These are phyloP conservation scores for Colletotrichum eleusines DNA, from an alignment of 2,329 filamentous ascomycete species.

Conservation along the genomic window DNA sequence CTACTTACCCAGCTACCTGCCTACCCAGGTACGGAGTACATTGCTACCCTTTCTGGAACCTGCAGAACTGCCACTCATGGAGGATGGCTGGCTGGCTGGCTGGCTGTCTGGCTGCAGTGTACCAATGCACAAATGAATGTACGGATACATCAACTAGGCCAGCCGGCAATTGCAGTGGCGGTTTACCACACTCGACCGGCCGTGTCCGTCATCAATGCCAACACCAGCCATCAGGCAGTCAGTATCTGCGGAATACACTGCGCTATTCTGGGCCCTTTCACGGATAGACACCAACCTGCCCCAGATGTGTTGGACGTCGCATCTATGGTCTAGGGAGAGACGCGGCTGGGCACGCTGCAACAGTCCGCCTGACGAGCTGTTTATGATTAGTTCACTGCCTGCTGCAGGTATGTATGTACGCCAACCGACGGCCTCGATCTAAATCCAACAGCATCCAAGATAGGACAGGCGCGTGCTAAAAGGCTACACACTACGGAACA, in stretches of 20 bases:
- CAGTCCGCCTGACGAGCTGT: slow-evolving; percentile 1
- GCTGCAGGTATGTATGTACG: too few relatives aligned
- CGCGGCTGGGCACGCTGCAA: not conserved
- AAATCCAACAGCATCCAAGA: slow-evolving; percentile 14
- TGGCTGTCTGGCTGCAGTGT: too few relatives aligned
- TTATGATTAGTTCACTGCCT: not conserved
- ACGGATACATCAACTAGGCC: too few relatives aligned
- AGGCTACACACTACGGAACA: too few relatives aligned
- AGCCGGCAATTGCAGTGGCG: too few relatives aligned
- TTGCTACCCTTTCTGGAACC: not conserved
- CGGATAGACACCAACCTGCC: not conserved
- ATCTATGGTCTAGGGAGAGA: not conserved
- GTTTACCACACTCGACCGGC: not conserved
- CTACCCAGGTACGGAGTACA: too few relatives aligned
- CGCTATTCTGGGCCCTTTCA: not conserved
- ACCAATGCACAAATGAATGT: too few relatives aligned
- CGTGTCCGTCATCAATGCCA: slow-evolving; percentile 6
- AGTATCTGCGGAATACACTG: too few relatives aligned
- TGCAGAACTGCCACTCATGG: not conserved
- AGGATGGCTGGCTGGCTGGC: too few relatives aligned
- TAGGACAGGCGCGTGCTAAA: slow-evolving; percentile 12
- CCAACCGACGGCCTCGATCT: slow-evolving; percentile 14
- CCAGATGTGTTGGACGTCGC: not conserved
- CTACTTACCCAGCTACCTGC: too few relatives aligned
- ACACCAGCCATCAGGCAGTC: too few relatives aligned